Conservation (phyloP, 306 rosid genomes). For the Castanea sativa region DNA sequence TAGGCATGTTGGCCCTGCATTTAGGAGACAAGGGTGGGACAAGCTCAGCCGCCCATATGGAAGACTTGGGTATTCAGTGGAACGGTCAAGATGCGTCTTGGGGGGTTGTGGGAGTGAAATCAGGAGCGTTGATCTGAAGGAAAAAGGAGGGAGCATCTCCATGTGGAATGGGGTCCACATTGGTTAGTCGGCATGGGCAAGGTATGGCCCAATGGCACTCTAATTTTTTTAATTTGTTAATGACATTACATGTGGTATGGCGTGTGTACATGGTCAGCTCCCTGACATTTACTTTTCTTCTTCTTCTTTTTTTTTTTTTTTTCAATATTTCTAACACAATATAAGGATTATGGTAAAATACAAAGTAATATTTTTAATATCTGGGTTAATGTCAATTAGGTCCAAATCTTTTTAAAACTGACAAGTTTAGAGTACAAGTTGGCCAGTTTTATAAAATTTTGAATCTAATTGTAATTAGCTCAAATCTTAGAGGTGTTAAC, state of each 20-base stretch:
- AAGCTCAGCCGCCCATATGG: slow-evolving; percentile 52
- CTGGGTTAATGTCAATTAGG: too few species aligned
- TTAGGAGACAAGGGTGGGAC: slow-evolving; percentile 80
- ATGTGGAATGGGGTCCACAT: slow-evolving; percentile 53
- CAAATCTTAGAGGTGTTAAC: too few species aligned
- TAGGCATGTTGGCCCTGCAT: slow-evolving; percentile 56
- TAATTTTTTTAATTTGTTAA: slow-evolving; percentile 9
- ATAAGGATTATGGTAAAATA: not conserved
- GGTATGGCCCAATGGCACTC: slow-evolving; percentile 44
- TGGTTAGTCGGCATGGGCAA: slow-evolving; percentile 34
- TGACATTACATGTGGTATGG: slow-evolving; percentile 14
- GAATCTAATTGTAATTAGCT: too few species aligned
- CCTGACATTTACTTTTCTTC: not conserved
- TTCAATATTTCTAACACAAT: not conserved
- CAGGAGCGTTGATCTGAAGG: slow-evolving; percentile 42
- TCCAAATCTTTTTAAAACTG: too few species aligned
- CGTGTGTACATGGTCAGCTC: not conserved
- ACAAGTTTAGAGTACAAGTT: too few species aligned
- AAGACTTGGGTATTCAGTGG: slow-evolving; percentile 24
- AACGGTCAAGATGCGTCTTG: slow-evolving; percentile 50
- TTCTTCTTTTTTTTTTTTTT: not conserved
- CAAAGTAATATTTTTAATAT: too few species aligned
- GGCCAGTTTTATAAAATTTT: too few species aligned
- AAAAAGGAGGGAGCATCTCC: slow-evolving; percentile 43
- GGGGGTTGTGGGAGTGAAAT: slow-evolving; percentile 41